phyloP scores from a whole-genome alignment of 306 rosid species.

The Potentilla sterilis region DNA sequence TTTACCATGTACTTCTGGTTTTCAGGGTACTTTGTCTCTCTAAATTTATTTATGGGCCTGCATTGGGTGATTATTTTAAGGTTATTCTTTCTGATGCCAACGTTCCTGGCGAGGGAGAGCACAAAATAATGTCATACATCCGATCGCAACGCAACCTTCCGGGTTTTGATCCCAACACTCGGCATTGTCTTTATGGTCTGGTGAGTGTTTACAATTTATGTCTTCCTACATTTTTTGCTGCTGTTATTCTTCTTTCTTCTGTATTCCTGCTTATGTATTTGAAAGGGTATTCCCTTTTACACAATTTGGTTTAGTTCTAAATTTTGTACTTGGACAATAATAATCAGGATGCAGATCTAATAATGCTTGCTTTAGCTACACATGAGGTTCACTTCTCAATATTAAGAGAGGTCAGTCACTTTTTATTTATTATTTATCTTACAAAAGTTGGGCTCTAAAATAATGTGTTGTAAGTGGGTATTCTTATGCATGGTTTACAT shows the following conservation, averaged over 20 bases:
- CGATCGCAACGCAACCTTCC: conserved; percentile 74
- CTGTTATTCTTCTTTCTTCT: neutral
- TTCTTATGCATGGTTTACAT: conserved; percentile 26
- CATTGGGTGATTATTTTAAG: conserved; percentile 79
- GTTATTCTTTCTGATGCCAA: conserved; percentile 97
- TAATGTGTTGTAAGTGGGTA: conserved; percentile 30
- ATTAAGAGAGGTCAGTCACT: conserved; percentile 84
- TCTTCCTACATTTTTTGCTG: conserved; percentile 15
- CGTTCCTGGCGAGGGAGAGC: conserved; percentile 97
- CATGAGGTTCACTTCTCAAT: conserved; percentile 95
- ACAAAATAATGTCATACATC: conserved; percentile 85
- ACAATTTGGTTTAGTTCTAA: conserved; percentile 11
- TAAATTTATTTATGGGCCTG: conserved; percentile 56
- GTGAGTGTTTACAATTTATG: conserved; percentile 48
- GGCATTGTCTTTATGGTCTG: conserved; percentile 89
- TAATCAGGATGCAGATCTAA: conserved; percentile 92
- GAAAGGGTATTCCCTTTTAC: neutral
- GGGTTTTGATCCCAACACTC: conserved; percentile 85
- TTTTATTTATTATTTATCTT: conserved; percentile 7
- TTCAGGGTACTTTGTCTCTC: conserved; percentile 57
- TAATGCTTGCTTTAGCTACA: conserved; percentile 90
- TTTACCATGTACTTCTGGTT: conserved; percentile 42
- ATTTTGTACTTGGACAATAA: neutral
- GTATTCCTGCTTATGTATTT: neutral
- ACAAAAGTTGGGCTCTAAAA: conserved; percentile 12